Percentiles rank a stretch among this genome's conserved stretches.
phyloP scores from a whole-genome alignment of 2,329 filamentous ascomycete genomes.

The Sporothrix variecibatus region DNA sequence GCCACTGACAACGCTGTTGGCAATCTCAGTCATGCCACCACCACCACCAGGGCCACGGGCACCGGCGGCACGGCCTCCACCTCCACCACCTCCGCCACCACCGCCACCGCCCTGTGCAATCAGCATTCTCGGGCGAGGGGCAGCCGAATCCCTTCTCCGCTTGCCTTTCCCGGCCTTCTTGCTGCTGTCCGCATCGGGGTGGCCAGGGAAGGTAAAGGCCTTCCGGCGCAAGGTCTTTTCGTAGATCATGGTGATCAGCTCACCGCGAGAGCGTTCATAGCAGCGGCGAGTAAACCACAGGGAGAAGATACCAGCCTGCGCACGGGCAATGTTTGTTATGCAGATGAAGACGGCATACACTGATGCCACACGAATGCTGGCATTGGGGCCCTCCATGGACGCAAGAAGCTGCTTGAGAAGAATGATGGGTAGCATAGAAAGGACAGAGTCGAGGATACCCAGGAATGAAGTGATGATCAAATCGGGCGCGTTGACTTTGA shows the following conservation, averaged over 20 bases:
- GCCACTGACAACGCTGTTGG: conserved; percentile 35
- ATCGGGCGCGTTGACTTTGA: conserved; percentile 78
- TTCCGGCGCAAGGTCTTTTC: conserved; percentile 66
- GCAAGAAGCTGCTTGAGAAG: conserved; percentile 71
- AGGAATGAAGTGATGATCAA: conserved; percentile 67
- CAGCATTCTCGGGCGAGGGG: conserved; percentile 5
- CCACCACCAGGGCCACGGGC: conserved; percentile 23
- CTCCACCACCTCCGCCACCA: conserved; percentile 17
- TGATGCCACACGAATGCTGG: conserved; percentile 58
- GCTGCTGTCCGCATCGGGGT: conserved; percentile 35
- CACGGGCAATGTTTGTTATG: conserved; percentile 58
- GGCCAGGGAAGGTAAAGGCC: conserved; percentile 59
- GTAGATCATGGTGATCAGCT: conserved; percentile 71
- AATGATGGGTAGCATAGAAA: conserved; percentile 62
- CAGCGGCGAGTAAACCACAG: conserved; percentile 82
- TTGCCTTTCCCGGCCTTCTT: conserved; percentile 35
- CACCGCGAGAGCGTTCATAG: conserved; percentile 81
- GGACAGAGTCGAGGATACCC: conserved; percentile 61
- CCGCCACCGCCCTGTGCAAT: background rate
- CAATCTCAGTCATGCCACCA: conserved; percentile 21
- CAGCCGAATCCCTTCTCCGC: conserved; percentile 27
- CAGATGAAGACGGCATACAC: conserved; percentile 67
- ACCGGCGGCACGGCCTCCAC: conserved; percentile 14
- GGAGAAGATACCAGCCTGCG: conserved; percentile 67
- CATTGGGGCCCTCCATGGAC: conserved; percentile 59